Evolutionary conservation across 1,284 basidiomycete genomes (phyloP).

Genomic region (Takashimella koratensis): DNA sequence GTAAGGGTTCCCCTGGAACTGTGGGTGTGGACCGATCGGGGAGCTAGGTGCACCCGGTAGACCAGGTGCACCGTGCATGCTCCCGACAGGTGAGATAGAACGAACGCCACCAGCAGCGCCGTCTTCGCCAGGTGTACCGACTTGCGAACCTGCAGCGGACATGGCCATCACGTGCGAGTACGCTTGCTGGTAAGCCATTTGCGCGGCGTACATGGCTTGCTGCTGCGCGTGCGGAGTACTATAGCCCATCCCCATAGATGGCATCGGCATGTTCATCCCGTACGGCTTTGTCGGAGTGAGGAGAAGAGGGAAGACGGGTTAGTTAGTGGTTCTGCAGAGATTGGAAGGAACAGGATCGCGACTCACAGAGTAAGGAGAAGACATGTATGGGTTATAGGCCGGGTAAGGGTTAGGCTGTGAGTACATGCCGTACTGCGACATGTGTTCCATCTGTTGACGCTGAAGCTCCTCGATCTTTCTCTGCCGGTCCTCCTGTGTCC

Average conservation of each 20-base stretch:
- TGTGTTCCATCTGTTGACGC: constrained; percentile 79
- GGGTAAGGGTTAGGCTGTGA: neutral
- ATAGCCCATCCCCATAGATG: neutral
- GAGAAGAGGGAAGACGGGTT: neutral
- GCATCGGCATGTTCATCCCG: constrained; percentile 12
- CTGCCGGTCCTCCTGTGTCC: constrained; percentile 71
- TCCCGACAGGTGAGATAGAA: constrained; percentile 10
- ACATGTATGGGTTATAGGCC: neutral
- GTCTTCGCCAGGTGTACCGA: constrained; percentile 50
- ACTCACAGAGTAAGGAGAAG: neutral
- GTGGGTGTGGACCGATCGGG: neutral
- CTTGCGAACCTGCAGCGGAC: constrained; percentile 70
- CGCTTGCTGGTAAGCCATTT: constrained; percentile 74
- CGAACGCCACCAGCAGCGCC: constrained; percentile 9
- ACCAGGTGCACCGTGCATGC: constrained; percentile 15
- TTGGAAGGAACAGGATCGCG: no score
- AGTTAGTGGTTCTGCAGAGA: no score
- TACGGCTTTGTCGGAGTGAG: no score
- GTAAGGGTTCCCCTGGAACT: constrained; percentile 5
- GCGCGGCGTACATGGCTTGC: constrained; percentile 79
- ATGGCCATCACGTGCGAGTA: constrained; percentile 78
- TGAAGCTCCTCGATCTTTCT: constrained; percentile 87
- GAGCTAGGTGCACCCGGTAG: neutral
- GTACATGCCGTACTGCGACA: constrained; percentile 57
- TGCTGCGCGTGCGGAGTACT: constrained; percentile 57